Base-by-base conservation (phyloP, 768 basidiomycete species). In the Pulveroboletus sp. region DNA sequence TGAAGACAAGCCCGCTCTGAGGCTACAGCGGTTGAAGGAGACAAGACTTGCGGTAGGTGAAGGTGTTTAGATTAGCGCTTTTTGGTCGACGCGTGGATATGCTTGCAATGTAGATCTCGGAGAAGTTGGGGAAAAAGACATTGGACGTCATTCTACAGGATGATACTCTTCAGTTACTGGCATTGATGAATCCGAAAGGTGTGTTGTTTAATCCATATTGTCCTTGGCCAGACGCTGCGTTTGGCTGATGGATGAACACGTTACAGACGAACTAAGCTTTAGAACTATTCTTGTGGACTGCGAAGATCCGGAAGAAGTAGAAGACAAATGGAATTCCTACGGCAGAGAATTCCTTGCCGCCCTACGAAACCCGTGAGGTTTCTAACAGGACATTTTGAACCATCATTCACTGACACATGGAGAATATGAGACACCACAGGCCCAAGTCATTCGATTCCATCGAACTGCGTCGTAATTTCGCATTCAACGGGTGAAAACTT, bases 391-490 rank as follows among this genome's bases (percentile, higher is more conserved):
- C 27, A 9, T 8, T 1, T 10, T 10, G 33, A 39, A 21, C 7
- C 28, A 15, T 28, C 5, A 11, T 41, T 17, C 18, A 18, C 26
- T 47, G 35, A 62, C 27, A 8, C 4, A 21, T 4, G 9, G 21
- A 40, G 15, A 45, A 43, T 15, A 46, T 27, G 45, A 56, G 47
- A 44, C 36, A 30, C 6, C 15, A 8, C 8, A 24, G 26, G 3
- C 48, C 37, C 47, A 51, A 54, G 41, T 21, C 45, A 6, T 63
- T 71, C 14, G 60, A 63, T 45, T 45, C 59, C 9, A 46, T 49
- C 43, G 54, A 56, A 32, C 47, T 76, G 49, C 66, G 61, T 33
- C 63, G 63, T 5, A 61, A 64, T 21, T 74, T 67, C 55, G 66
- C 61, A 8, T 76, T 59, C 44, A 48, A 56, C 8, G 66, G 58